These are phyloP conservation scores for Prunus salicina DNA, from an alignment of 306 rosid genomes.

Conservation along the genomic window DNA sequence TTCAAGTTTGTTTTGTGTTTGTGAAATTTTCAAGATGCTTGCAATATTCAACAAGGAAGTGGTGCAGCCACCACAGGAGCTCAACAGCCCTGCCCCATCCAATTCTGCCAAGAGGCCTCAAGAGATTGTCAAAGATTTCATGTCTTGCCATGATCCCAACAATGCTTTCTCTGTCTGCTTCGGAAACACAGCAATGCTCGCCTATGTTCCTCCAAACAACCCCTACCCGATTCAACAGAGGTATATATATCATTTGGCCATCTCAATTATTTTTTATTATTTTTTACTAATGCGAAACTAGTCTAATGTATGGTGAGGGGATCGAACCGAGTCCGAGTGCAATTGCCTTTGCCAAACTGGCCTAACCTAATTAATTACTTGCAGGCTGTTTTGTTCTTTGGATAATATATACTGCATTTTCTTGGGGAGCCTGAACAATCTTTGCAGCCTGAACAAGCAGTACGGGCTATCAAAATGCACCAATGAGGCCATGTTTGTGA, in stretches of 20 bases:
- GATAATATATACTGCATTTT: constrained; percentile 76
- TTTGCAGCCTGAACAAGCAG: constrained; percentile 64
- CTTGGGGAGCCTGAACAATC: constrained; percentile 63
- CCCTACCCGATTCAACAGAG: constrained; percentile 10
- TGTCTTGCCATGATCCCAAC: constrained; percentile 39
- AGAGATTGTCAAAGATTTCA: constrained; percentile 53
- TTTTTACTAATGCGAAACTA: not conserved
- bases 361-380: not conserved
- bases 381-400: constrained; percentile 84
- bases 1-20: not conserved
- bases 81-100: constrained; percentile 69
- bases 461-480: constrained; percentile 72
- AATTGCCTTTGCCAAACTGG: too few species aligned
- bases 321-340: too few species aligned
- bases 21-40: constrained; percentile 44
- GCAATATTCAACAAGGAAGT: constrained; percentile 75
- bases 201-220: constrained; percentile 42
- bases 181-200: constrained; percentile 52
- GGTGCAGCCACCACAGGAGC: constrained; percentile 85
- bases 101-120: constrained; percentile 39
- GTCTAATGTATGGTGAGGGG: too few species aligned
- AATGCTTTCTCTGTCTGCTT: constrained; percentile 53
- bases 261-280: not conserved
- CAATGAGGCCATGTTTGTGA: constrained; percentile 76
- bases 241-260: not conserved